Evolutionary conservation across 208 protist genomes (phyloP), one percentile per base, ranked within the genome.

Genomic region (Leishmania tropica): DNA sequence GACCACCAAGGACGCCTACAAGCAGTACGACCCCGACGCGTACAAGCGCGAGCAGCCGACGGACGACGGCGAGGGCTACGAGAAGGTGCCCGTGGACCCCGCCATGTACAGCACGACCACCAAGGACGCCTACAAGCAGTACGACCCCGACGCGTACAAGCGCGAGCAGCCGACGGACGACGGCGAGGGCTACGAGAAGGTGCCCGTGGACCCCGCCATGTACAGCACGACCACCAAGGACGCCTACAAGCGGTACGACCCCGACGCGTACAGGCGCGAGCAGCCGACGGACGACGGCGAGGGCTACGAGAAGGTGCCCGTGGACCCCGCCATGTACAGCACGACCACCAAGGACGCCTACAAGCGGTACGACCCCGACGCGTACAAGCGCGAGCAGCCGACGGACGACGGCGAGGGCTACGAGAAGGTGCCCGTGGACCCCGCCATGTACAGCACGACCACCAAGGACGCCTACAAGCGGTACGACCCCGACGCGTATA

Each of bases 161-260:
- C 82, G 62, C 15, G 51, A 80, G 2, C 48, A 83, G 60, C 81
- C 70, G 17, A 35, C n/a, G 53, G 73, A 71, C 42, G 81, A 58
- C 4, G 72, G 7, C 28, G 35, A 74, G 56, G 74, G 28, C 28
- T 76, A 88, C 75, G 42, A 74, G 21, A 67, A 83, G 62, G 78
- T 53, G 35, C 65, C 68, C 53, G 80, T 75, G 45, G 85, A 91
- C 72, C 75, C 85, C 8, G 70, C 81, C n/a, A 85, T 86, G 62
- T 88, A 88, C 76, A 62, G 85, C 65, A 92, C 85, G 1, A 91
- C 88, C 17, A 84, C 84, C 65, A 70, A 81, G 62, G 86, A 93
- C 37, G 84, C 53, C 37, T 93, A 89, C 77, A 89, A 85, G 79
- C 47, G 76, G 37, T 87, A 87, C 73, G 86, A 85, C 53, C 51